Conservation (phyloP, 805 yeast species). For the Yamadazyma akitaensis region DNA sequence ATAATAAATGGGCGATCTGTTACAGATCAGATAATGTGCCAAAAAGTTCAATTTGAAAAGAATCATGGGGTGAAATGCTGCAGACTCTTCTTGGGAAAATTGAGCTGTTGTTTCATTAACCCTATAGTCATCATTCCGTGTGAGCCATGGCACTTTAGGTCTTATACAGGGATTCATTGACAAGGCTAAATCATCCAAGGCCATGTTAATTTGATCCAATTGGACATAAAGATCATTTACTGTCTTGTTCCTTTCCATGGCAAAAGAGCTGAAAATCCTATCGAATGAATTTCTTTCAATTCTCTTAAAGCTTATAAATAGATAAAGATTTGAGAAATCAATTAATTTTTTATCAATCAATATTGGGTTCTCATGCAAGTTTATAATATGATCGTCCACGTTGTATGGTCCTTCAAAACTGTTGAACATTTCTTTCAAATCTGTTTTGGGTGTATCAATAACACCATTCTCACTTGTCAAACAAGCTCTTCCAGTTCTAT, state of each 20-base stretch:
- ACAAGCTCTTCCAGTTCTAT: slow-evolving; percentile 28
- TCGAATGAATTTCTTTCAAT: slow-evolving; percentile 22
- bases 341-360: slow-evolving; percentile 25
- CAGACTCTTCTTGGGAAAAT: not conserved
- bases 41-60: slow-evolving; percentile 14
- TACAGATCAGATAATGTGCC: slow-evolving; percentile 24
- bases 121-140: not conserved
- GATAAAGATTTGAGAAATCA: slow-evolving; percentile 4
- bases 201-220: slow-evolving; percentile 16
- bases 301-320: slow-evolving; percentile 24
- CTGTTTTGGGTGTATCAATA: slow-evolving; percentile 18
- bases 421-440: slow-evolving; percentile 1
- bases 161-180: slow-evolving; percentile 19
- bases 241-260: slow-evolving; percentile 12
- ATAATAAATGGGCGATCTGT: slow-evolving; percentile 25
- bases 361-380: slow-evolving; percentile 16
- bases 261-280: slow-evolving; percentile 21
- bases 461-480: slow-evolving; percentile 15
- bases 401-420: not conserved
- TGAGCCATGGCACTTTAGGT: slow-evolving; percentile 13
- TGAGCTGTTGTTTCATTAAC: not conserved
- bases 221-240: slow-evolving; percentile 10
- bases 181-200: slow-evolving; percentile 18
- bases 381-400: slow-evolving; percentile 1
- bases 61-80: not conserved